phyloP scores from a whole-genome alignment of 768 basidiomycete genomes.

The Saitozyma podzolica region DNA sequence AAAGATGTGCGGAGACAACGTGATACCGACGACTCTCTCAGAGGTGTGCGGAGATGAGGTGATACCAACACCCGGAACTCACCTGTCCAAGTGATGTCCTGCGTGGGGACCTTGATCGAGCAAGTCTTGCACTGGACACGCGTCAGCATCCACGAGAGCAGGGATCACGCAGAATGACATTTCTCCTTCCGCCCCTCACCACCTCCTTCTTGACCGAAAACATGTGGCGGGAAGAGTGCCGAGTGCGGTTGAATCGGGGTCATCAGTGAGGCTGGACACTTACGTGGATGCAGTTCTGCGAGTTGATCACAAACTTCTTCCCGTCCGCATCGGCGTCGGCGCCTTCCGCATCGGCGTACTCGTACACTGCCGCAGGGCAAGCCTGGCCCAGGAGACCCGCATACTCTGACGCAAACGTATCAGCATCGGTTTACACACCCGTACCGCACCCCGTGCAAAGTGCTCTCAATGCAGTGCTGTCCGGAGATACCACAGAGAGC shows the following conservation, averaged over 20 bases:
- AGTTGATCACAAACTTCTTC: conserved; percentile 91
- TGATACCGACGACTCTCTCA: no score
- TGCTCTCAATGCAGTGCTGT: no score
- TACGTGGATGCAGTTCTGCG: conserved; percentile 61
- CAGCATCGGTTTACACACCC: neutral
- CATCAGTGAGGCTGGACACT: conserved; percentile 14
- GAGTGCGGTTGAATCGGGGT: no score
- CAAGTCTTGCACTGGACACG: conserved; percentile 77
- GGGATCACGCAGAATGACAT: no score
- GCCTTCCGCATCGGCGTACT: conserved; percentile 77
- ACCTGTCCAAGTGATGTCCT: conserved; percentile 85
- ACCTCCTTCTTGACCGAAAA: neutral
- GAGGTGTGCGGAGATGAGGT: no score
- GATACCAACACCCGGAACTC: conserved; percentile 4
- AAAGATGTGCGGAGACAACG: no score
- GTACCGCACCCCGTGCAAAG: neutral
- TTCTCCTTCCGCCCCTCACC: neutral
- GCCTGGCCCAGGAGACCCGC: conserved; percentile 84
- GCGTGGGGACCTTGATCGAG: conserved; percentile 89
- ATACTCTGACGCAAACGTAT: conserved; percentile 59
- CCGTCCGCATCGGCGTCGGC: conserved; percentile 67
- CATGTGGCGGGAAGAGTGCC: conserved; percentile 15
- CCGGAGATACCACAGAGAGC: no score
- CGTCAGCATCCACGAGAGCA: neutral
- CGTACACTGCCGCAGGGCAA: conserved; percentile 95